A percentile compares a stretch with the other conserved stretches of the same genome.
phyloP scores from a whole-genome alignment of 2,329 filamentous ascomycete genomes.

The Knufia petricola region DNA sequence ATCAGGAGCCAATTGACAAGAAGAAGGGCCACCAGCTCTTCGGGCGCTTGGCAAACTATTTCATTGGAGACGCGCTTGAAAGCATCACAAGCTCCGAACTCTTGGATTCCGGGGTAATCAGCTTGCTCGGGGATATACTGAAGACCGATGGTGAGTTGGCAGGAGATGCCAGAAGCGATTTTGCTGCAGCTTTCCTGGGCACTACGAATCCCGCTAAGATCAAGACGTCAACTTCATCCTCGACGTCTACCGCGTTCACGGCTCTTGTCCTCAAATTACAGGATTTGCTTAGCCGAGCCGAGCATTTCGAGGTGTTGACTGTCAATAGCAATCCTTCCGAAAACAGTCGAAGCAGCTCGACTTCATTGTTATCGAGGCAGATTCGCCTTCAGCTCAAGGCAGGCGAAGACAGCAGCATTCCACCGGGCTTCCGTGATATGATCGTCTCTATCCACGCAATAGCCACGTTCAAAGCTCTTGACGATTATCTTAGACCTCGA shows the following conservation, averaged over 20 bases:
- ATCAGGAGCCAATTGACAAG: constrained; percentile 38
- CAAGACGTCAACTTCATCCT: constrained; percentile 53
- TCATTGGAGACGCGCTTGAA: constrained; percentile 78
- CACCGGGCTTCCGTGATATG: constrained; percentile 77
- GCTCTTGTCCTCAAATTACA: constrained; percentile 88
- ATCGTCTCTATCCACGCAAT: constrained; percentile 99
- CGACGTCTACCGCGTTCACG: constrained; percentile 73
- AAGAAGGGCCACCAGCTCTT: constrained; percentile 56
- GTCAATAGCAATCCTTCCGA: constrained; percentile 89
- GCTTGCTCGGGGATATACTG: constrained; percentile 72
- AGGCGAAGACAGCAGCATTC: constrained; percentile 84
- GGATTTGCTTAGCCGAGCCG: constrained; percentile 87
- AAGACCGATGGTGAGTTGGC: constrained; percentile 9
- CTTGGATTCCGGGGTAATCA: constrained; percentile 80
- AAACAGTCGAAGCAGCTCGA: constrained; percentile 77
- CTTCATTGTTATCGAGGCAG: constrained; percentile 94
- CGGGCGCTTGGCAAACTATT: constrained; percentile 65
- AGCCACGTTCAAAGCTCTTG: constrained; percentile 90
- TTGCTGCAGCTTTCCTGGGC: constrained; percentile 88
- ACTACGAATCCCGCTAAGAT: constrained; percentile 51
- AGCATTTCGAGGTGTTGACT: constrained; percentile 96
- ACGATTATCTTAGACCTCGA: constrained; percentile 87
- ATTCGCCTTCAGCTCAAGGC: constrained; percentile 80
- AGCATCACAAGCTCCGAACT: constrained; percentile 94
- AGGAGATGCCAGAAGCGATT: constrained; percentile 62